Evolutionary conservation across 805 yeast genomes (phyloP), one percentile per base, ranked within the genome.

Genomic region (Ogataea wickerhamii): DNA sequence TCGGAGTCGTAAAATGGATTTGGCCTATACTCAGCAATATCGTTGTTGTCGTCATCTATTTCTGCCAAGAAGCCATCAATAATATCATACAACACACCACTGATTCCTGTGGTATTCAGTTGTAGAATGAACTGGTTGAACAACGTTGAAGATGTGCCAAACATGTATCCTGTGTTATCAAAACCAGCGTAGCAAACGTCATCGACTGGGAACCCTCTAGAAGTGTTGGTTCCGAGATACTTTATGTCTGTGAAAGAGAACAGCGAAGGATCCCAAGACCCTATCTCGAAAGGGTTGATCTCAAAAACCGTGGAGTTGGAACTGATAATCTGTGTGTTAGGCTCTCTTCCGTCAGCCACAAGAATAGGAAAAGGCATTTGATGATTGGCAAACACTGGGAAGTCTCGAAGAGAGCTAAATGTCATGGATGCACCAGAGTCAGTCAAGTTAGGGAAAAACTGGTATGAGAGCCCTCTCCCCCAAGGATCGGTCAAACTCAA

Each of bases 191-290:
- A 62, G 62, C 96, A 88, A 13, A 49, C 18, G n/a, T n/a, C n/a
- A 11, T 64, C 62, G 5, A 53, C 51, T 7, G 87, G 80, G 16
- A 55, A 45, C 28, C 96, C 96, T 43, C 77, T 68, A 18, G 68
- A 52, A 24, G 82, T 71, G 17, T 71, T 60, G 1, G 94, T 71
- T 7, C 96, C 96, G 33, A 85, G 58, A 55, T 82, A 87, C 58
- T 78, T 72, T 31, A 77, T 61, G 43, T 82, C 80, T 10, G 80
- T 68, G 60, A 88, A 87, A 3, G 82, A 64, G 38, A 72, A 67
- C 38, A 85, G 61, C 1, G 82, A 67, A 11, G 87, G 83, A 55
- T 88, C 96, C 95, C 95, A 87, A 4, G 94, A 80, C 11, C 96
- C 96, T 53, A 87, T 62, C 55, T 82, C 85, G 51, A 66, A 80